Conservation (phyloP, 2,329 filamentous ascomycete species). For the Monosporascus sp. region DNA sequence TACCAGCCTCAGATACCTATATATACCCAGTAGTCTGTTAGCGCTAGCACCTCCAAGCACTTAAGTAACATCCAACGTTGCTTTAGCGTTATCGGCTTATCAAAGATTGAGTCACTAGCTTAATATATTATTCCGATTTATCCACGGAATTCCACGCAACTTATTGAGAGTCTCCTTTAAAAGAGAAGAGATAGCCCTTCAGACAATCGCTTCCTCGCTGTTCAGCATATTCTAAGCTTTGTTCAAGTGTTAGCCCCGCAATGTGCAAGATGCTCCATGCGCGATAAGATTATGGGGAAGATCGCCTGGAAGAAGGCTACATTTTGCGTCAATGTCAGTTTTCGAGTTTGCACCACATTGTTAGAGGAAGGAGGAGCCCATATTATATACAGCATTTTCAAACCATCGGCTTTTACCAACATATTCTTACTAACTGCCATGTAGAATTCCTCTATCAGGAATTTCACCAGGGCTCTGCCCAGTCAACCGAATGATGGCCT, state of each 20-base stretch:
- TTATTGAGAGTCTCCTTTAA: too few species aligned
- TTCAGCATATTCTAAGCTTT: neutral
- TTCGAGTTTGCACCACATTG: neutral
- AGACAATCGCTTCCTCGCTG: neutral
- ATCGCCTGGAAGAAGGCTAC: slow-evolving; percentile 34
- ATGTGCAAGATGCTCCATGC: slow-evolving; percentile 16
- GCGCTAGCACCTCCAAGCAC: too few species aligned
- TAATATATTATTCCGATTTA: too few species aligned
- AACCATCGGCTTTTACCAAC: too few species aligned
- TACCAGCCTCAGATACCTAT: too few species aligned
- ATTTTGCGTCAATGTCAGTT: slow-evolving; percentile 29
- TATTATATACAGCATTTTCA: too few species aligned
- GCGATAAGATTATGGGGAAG: slow-evolving; percentile 34
- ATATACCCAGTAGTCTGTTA: too few species aligned
- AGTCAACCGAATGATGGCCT: slow-evolving; percentile 16
- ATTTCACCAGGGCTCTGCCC: slow-evolving; percentile 13
- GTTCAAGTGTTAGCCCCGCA: neutral
- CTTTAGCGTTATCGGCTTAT: neutral
- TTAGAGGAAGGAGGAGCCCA: neutral
- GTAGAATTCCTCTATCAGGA: slow-evolving; percentile 19
- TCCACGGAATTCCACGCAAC: neutral
- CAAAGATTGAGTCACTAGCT: neutral
- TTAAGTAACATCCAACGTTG: neutral
- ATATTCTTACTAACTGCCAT: slow-evolving; percentile 6
- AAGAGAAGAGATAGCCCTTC: too few species aligned